Base-by-base conservation (phyloP, 768 basidiomycete species). In the Boletus barrowsii region DNA sequence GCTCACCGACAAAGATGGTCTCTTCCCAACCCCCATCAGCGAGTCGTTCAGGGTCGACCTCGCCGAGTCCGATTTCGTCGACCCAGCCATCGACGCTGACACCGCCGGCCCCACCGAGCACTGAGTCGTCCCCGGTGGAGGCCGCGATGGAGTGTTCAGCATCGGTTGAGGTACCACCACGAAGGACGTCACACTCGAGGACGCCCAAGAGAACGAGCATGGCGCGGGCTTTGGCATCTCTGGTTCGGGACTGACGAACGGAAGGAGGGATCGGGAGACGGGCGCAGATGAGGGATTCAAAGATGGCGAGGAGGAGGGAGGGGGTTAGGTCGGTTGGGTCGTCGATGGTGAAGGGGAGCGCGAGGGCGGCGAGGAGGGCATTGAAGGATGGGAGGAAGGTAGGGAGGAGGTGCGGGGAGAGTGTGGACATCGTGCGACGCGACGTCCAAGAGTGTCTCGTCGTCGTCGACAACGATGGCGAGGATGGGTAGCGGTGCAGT, bases 141-240 rank as follows among this genome's bases (percentile, higher is more conserved):
- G 40, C 32, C 2, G 33, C 49, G 5, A 61, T 6, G 15, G 59
- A 60, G 49, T 45, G 42, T 0, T 60, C 58, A 11, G 30, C 18
- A 29, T 44, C 42, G 24, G 48, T 2, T 14, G 51, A 37, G 9
- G 88, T 77, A 51, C 87, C 83, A 47, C 70, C 68, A 40, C 71
- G 66, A 14, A 90, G 63, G 35, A 90, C 69, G 56, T 90, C 88
- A 30, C 73, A 78, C 56, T 88, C 84, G 7, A 91, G 75, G 7
- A 89, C 80, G 2, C 88, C 88, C 8, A 91, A 75, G 51, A 92
- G 86, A 4, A 90, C 75, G 61, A 90, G 88, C 76, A 87, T 84
- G 32, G 80, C 81, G 44, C 86, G 80, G 1, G 87, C 67, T 60
- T 83, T 83, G 9, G 75, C 72, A 1, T 57, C 52, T 53, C 54